These are phyloP conservation scores for Abrus pulchellus DNA, from an alignment of 306 rosid genomes.

Conservation along the genomic window DNA sequence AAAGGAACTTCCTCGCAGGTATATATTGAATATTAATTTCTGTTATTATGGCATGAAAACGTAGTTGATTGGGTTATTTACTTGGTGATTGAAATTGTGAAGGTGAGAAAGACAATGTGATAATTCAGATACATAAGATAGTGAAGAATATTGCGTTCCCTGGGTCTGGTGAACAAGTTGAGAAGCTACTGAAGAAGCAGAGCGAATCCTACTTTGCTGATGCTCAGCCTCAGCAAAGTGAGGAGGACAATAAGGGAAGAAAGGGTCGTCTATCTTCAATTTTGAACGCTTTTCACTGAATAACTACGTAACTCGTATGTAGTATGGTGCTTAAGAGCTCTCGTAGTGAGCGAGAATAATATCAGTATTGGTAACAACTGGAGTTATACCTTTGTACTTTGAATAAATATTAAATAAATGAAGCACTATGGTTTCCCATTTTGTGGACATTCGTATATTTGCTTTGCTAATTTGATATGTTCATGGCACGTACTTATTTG, in stretches of 20 bases:
- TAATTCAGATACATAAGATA: conserved; percentile 43
- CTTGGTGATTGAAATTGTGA: not conserved
- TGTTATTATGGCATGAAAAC: not conserved
- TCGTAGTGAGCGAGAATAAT: not conserved
- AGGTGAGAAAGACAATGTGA: conserved; percentile 54
- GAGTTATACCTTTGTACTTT: conserved; percentile 4
- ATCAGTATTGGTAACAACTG: not conserved
- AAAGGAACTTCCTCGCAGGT: conserved; percentile 64
- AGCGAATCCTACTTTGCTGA: conserved; percentile 49
- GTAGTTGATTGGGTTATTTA: not conserved
- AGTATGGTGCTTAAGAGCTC: not conserved
- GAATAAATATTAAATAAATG: conserved; percentile 26
- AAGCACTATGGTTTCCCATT: not conserved
- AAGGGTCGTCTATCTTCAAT: conserved; percentile 37
- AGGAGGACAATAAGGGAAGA: not conserved
- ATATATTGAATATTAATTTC: not conserved
- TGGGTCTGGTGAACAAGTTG: conserved; percentile 43
- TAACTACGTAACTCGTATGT: not conserved
- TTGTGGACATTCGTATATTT: not conserved
- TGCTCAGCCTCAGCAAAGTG: conserved; percentile 33
- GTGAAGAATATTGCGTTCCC: conserved; percentile 49
- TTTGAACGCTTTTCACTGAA: conserved; percentile 34
- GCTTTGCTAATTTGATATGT: too few relatives aligned
- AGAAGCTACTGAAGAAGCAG: conserved; percentile 46
- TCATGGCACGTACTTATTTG: too few relatives aligned